Evolutionary conservation across 139 green algal species (phyloP).

Genomic region (Chlamydomonas sp.): DNA sequence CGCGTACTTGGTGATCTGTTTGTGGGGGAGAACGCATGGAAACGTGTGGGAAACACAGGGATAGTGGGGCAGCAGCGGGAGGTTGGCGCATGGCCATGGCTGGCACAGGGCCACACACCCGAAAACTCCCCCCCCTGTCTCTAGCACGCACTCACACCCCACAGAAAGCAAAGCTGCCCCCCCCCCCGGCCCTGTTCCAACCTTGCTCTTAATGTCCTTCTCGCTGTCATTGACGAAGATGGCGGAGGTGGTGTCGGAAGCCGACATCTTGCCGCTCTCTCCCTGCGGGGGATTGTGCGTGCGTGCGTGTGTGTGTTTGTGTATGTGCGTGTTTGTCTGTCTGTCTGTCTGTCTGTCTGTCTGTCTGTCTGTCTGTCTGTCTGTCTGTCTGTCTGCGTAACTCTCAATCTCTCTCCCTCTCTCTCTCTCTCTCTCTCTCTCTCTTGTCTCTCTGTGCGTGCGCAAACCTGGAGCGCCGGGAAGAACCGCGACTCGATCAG

Average conservation of each 20-base stretch:
- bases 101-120: not conserved
- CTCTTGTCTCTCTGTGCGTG: slow-evolving; percentile 97
- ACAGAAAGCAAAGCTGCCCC: not conserved
- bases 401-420: no score
- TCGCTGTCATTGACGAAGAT: slow-evolving; percentile 92
- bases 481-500: slow-evolving; percentile 92
- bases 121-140: not conserved
- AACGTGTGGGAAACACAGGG: not conserved
- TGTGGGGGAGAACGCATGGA: not conserved
- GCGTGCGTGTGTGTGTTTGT: no score
- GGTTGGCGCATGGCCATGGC: no score
- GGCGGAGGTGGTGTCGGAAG: slow-evolving; percentile 74
- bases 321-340: no score
- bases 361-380: not conserved
- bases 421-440: no score
- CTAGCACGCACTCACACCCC: not conserved
- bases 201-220: slow-evolving; percentile 86
- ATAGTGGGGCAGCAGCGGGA: not conserved
- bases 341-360: not conserved
- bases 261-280: slow-evolving; percentile 96
- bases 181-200: no score
- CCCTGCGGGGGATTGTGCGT: slow-evolving; percentile 55
- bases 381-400: not conserved
- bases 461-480: slow-evolving; percentile 63
- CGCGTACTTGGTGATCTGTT: slow-evolving; percentile 82